A percentile compares a stretch with the other conserved stretches of the same genome.
phyloP scores from a whole-genome alignment of 1,284 basidiomycete genomes.

The Wolfiporia cocos region DNA sequence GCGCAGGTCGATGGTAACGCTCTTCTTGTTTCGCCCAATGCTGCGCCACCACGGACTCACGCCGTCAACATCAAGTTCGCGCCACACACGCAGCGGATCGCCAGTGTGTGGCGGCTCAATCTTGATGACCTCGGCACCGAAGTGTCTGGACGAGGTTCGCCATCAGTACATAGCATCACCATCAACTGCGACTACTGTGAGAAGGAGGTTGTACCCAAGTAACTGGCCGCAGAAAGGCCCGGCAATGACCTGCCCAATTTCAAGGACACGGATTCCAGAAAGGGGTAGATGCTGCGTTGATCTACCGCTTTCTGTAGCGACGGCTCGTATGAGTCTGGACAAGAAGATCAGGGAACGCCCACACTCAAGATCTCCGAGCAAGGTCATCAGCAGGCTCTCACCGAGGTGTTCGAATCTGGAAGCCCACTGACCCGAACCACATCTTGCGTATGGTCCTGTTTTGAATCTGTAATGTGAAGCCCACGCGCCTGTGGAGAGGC shows the following conservation, averaged over 20 bases:
- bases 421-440: no score
- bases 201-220: slow-evolving; percentile 40
- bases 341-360: no score
- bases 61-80: slow-evolving; percentile 63
- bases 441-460: no score
- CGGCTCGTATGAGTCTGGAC: no score
- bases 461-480: no score
- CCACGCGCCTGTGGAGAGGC: no score
- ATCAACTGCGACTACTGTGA: neutral
- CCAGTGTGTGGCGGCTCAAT: slow-evolving; percentile 56
- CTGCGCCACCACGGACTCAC: slow-evolving; percentile 70
- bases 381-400: no score
- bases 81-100: slow-evolving; percentile 65
- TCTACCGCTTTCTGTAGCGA: no score
- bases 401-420: no score
- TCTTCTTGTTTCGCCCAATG: slow-evolving; percentile 66
- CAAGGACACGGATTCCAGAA: slow-evolving; percentile 57
- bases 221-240: slow-evolving; percentile 69
- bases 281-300: no score
- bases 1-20: slow-evolving; percentile 58
- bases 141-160: slow-evolving; percentile 41
- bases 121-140: slow-evolving; percentile 67
- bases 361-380: no score
- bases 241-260: slow-evolving; percentile 64
- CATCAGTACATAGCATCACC: no score